Conservation (phyloP, 1,284 basidiomycete genomes). For the Caloboletus inedulis region DNA sequence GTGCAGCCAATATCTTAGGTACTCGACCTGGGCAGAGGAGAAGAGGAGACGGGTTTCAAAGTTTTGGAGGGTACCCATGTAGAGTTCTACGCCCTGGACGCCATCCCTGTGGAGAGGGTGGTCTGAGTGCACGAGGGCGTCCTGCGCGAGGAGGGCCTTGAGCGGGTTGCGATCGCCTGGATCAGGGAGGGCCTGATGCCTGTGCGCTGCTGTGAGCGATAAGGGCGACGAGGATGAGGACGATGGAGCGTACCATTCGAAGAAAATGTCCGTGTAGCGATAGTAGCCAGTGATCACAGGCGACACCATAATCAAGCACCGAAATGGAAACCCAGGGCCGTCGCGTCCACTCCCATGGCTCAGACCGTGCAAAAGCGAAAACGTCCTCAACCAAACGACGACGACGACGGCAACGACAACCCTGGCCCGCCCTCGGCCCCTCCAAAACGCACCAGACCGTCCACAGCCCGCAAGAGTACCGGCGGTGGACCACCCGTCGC, state of each 20-base stretch:
- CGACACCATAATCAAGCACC: conserved; percentile 26
- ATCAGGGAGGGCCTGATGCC: conserved; percentile 46
- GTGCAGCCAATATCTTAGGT: conserved; percentile 80
- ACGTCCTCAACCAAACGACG: conserved; percentile 37
- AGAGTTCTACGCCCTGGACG: conserved; percentile 64
- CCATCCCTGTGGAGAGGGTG: conserved; percentile 69
- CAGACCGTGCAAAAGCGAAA: conserved; percentile 46
- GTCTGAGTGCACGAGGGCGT: conserved; percentile 61
- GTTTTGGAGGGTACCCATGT: conserved; percentile 68
- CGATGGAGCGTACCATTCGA: conserved; percentile 51
- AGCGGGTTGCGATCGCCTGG: conserved; percentile 57
- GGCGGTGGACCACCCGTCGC: conserved; percentile 49
- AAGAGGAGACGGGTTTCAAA: conserved; percentile 73
- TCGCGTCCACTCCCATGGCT: conserved; percentile 38
- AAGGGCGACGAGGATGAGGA: neutral
- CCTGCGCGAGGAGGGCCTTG: conserved; percentile 65
- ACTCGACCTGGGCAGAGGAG: conserved; percentile 80
- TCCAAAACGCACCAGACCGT: conserved; percentile 47
- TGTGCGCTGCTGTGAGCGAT: conserved; percentile 19
- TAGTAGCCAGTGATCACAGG: conserved; percentile 67
- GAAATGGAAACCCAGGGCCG: conserved; percentile 9
- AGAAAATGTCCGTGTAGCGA: conserved; percentile 76
- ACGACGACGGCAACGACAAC: conserved; percentile 24
- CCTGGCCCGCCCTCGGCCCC: conserved; percentile 38
- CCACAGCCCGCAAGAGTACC: conserved; percentile 74